Evolutionary conservation across 352 stramenopile genomes (phyloP), one percentile per base, ranked within the genome.

Genomic region (Pythium phragmitis): DNA sequence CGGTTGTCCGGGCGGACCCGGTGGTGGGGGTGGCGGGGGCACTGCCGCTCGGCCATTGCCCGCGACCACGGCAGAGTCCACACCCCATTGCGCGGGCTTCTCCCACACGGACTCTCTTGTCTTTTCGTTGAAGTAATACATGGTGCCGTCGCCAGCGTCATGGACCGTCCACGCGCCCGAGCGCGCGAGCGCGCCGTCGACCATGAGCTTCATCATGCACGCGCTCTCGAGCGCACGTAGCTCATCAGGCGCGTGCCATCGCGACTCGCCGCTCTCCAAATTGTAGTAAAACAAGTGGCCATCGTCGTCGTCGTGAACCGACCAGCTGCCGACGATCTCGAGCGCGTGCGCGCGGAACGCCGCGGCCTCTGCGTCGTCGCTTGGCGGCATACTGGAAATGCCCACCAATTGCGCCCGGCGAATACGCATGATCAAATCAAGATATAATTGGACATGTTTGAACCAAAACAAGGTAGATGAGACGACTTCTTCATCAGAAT

Each of bases 181-280:
- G 55, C 75, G 79, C 56, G 77, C 85, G 16, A 92, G 66, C 0
- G 83, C 82, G 30, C 86, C 71, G 60, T 89, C 70, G 56, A 94
- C 69, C 83, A 94, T 94, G 23, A 91, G 75, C 72, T 83, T 78
- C 85, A 92, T 94, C 83, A 93, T 90, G 60, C 90, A 84, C 55
- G 85, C 77, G 36, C 75, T 82, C 50, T 91, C 82, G 26, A 86
- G 69, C 14, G 70, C 64, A 11, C 68, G 63, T 45, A 93, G 77
- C 41, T 67, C 74, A 14, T 75, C 62, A 0, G 85, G 85, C 28
- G 75, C 60, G 17, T 75, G 60, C 85, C 85, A 94, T 67, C 79
- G 74, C 23, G 83, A 90, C 57, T 72, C 58, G 14, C 74, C 46
- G 17, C 75, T 70, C 21, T 72, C 72, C 14, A 62, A 56, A 54